These are phyloP conservation scores for Parachaetomium inaequale DNA, from an alignment of 495 filamentous ascomycete species.

Conservation along the genomic window DNA sequence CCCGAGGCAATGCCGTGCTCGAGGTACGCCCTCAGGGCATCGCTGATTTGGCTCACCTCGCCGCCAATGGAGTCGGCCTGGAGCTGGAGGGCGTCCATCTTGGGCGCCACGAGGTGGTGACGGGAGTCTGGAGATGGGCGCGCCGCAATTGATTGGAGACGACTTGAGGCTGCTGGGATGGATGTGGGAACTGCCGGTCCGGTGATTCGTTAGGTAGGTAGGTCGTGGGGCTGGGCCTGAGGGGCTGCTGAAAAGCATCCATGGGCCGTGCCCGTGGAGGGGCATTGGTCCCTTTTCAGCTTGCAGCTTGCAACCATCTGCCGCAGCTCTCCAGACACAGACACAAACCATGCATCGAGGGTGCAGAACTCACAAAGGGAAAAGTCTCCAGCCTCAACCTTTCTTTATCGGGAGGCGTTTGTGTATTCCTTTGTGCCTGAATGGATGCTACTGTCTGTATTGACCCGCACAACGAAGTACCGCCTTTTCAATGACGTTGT, in stretches of 20 bases:
- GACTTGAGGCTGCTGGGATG: constrained; percentile 1
- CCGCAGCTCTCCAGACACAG: background rate
- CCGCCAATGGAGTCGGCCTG: constrained; percentile 27
- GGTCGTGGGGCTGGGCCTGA: background rate
- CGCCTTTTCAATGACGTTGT: background rate
- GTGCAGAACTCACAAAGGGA: background rate
- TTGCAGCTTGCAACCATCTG: background rate
- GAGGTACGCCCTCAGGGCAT: constrained; percentile 26
- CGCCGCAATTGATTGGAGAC: constrained; percentile 14
- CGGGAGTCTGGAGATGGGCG: constrained; percentile 10
- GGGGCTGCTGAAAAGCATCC: background rate
- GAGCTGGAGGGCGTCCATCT: constrained; percentile 29
- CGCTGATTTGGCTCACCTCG: constrained; percentile 28
- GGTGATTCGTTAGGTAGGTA: background rate
- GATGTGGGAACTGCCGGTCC: background rate
- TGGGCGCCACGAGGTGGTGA: constrained; percentile 24
- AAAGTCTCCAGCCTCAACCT: background rate
- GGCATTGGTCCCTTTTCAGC: background rate
- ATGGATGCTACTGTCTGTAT: background rate
- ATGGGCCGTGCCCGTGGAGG: background rate
- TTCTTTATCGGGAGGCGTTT: background rate
- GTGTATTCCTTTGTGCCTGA: background rate
- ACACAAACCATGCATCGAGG: background rate
- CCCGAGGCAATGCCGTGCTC: constrained; percentile 17
- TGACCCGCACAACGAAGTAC: background rate